These are phyloP conservation scores for Parathielavia hyrcaniae DNA, from an alignment of 495 filamentous ascomycete species.

Conservation along the genomic window DNA sequence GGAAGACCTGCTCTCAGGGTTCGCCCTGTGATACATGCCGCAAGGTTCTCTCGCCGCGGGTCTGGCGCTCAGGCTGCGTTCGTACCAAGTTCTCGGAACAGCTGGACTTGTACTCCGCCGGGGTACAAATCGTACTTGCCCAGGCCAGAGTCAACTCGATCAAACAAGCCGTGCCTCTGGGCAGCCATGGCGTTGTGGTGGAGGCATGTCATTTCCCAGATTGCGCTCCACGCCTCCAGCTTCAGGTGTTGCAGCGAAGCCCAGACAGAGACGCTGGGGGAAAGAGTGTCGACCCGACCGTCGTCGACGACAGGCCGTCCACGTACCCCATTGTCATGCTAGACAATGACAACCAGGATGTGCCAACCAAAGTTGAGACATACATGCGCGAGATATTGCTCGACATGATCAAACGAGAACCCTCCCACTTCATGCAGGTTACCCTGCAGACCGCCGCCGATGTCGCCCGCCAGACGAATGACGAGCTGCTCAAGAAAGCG, in stretches of 20 bases:
- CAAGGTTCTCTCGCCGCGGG: slow-evolving; percentile 66
- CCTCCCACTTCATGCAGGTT: slow-evolving; percentile 60
- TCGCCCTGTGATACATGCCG: slow-evolving; percentile 76
- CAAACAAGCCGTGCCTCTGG: slow-evolving; percentile 51
- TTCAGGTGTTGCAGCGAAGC: slow-evolving; percentile 49
- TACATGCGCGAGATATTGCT: slow-evolving; percentile 63
- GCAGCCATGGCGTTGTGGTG: slow-evolving; percentile 53
- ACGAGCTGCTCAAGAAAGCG: slow-evolving; percentile 57
- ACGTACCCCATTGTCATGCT: slow-evolving; percentile 49
- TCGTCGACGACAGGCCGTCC: slow-evolving; percentile 29
- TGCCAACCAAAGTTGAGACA: slow-evolving; percentile 58
- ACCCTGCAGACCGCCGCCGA: slow-evolving; percentile 57
- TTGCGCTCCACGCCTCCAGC: slow-evolving; percentile 46
- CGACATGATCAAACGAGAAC: slow-evolving; percentile 57
- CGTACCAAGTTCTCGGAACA: slow-evolving; percentile 68
- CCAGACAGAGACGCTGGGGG: slow-evolving; percentile 39
- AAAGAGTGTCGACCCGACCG: slow-evolving; percentile 34
- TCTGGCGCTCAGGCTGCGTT: slow-evolving; percentile 77
- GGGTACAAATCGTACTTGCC: slow-evolving; percentile 62
- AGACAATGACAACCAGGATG: slow-evolving; percentile 61
- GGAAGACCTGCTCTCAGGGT: slow-evolving; percentile 77
- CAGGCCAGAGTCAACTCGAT: slow-evolving; percentile 57
- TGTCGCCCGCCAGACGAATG: slow-evolving; percentile 51
- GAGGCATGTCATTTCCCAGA: slow-evolving; percentile 66
- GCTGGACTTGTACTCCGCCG: slow-evolving; percentile 64